A percentile compares a stretch with the other conserved stretches of the same genome.
Conservation (phyloP, 1,284 basidiomycete genomes). For the Prillingera fragicola region DNA sequence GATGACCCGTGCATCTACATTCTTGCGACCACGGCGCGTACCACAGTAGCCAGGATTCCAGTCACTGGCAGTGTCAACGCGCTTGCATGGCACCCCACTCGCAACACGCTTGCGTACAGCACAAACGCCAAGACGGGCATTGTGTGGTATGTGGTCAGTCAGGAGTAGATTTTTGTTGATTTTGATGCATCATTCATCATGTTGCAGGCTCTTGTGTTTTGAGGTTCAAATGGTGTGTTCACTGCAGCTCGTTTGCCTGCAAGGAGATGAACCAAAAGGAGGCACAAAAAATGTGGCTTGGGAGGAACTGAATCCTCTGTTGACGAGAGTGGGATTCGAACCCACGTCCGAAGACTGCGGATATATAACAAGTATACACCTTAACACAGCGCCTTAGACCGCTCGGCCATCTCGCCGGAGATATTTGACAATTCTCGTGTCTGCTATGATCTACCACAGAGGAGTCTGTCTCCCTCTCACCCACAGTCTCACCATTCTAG, state of each 20-base stretch:
- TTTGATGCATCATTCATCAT: no score
- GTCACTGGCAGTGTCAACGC: conserved; percentile 25
- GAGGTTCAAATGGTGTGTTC: no score
- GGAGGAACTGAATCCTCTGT: background rate
- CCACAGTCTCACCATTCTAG: no score
- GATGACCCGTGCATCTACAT: conserved; percentile 35
- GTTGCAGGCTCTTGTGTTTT: no score
- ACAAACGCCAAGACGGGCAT: conserved; percentile 20
- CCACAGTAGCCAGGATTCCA: conserved; percentile 26
- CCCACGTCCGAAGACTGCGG: background rate
- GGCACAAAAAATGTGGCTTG: no score
- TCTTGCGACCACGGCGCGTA: conserved; percentile 28
- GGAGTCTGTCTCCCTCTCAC: no score
- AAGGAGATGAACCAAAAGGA: no score
- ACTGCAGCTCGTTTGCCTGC: no score
- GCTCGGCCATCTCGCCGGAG: background rate
- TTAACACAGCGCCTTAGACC: background rate
- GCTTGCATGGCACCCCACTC: conserved; percentile 35
- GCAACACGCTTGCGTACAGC: conserved; percentile 36
- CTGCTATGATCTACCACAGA: no score
- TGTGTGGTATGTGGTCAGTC: conserved; percentile 32
- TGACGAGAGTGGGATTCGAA: background rate
- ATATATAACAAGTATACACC: background rate
- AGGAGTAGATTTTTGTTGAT: conserved; percentile 20
- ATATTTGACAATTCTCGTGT: no score